These are phyloP conservation scores for Aureobasidium sp. DNA, from an alignment of 2,329 filamentous ascomycete genomes.

Conservation along the genomic window DNA sequence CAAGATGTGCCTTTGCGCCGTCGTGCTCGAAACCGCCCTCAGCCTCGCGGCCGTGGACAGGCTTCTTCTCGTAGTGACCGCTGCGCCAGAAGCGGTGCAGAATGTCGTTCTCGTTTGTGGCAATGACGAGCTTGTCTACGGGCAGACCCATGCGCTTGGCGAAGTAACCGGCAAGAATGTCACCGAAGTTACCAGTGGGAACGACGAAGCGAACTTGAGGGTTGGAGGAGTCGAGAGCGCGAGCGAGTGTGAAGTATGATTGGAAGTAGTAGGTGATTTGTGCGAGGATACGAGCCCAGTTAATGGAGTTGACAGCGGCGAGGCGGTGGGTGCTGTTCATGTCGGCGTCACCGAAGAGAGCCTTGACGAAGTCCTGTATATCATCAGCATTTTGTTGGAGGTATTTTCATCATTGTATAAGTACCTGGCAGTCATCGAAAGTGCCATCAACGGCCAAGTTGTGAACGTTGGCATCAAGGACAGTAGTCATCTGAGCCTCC, in stretches of 20 bases:
- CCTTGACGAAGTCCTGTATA: conserved; percentile 77
- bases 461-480: conserved; percentile 84
- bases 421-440: conserved; percentile 92
- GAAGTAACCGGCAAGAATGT: conserved; percentile 90
- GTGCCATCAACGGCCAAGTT: conserved; percentile 84
- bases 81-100: conserved; percentile 91
- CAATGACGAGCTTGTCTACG: conserved; percentile 78
- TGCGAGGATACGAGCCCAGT: conserved; percentile 89
- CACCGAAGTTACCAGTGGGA: conserved; percentile 93
- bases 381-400: not conserved
- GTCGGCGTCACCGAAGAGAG: conserved; percentile 77
- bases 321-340: conserved; percentile 78
- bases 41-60: conserved; percentile 51
- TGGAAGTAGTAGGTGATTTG: conserved; percentile 98
- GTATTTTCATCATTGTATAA: not conserved
- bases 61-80: conserved; percentile 81
- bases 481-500: conserved; percentile 95
- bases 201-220: conserved; percentile 78
- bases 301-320: conserved; percentile 93
- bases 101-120: conserved; percentile 97
- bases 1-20: conserved; percentile 55
- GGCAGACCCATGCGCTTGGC: conserved; percentile 85
- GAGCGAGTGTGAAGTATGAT: conserved; percentile 80
- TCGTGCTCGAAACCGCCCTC: conserved; percentile 50
- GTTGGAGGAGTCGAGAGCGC: conserved; percentile 34